Conservation (phyloP, 2,329 filamentous ascomycete genomes). For the Fusarium sp. region DNA sequence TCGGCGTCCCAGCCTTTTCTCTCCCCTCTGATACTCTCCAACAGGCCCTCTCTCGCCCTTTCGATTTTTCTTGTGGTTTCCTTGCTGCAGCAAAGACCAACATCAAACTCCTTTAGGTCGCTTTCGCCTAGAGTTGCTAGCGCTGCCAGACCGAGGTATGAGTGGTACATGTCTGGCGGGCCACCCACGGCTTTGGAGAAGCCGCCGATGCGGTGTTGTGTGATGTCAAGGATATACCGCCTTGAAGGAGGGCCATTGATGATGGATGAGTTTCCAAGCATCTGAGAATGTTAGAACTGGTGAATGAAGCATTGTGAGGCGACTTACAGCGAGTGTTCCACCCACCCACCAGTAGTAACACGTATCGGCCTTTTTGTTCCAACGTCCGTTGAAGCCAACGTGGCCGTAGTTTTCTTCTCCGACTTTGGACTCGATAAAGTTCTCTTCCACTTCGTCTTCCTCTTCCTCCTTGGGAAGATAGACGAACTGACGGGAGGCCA, state of each 20-base stretch:
- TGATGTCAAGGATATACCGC: slow-evolving; percentile 87
- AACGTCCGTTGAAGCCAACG: slow-evolving; percentile 89
- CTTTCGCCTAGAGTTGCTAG: slow-evolving; percentile 81
- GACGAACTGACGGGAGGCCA: slow-evolving; percentile 75
- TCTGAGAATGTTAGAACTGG: slow-evolving; percentile 50
- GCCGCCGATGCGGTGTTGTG: slow-evolving; percentile 87
- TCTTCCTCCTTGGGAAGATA: slow-evolving; percentile 68
- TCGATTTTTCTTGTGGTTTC: slow-evolving; percentile 68
- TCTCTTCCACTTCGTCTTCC: slow-evolving; percentile 62
- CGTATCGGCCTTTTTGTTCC: slow-evolving; percentile 93
- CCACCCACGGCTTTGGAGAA: slow-evolving; percentile 82
- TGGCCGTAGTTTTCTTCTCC: slow-evolving; percentile 57
- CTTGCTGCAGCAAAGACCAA: slow-evolving; percentile 81
- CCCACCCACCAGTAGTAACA: slow-evolving; percentile 97
- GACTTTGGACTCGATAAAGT: slow-evolving; percentile 55
- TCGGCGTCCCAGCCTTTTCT: slow-evolving; percentile 38
- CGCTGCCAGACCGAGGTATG: slow-evolving; percentile 88
- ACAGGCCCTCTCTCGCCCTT: slow-evolving; percentile 60
- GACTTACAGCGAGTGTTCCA: slow-evolving; percentile 69
- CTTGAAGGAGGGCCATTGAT: slow-evolving; percentile 74
- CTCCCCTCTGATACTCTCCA: slow-evolving; percentile 37
- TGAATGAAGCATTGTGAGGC: not conserved
- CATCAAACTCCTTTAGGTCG: slow-evolving; percentile 80
- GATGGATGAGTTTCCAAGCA: slow-evolving; percentile 72
- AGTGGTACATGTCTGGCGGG: slow-evolving; percentile 87